phyloP scores from a whole-genome alignment of 1,284 basidiomycete species.

The Pterulicium gracile region DNA sequence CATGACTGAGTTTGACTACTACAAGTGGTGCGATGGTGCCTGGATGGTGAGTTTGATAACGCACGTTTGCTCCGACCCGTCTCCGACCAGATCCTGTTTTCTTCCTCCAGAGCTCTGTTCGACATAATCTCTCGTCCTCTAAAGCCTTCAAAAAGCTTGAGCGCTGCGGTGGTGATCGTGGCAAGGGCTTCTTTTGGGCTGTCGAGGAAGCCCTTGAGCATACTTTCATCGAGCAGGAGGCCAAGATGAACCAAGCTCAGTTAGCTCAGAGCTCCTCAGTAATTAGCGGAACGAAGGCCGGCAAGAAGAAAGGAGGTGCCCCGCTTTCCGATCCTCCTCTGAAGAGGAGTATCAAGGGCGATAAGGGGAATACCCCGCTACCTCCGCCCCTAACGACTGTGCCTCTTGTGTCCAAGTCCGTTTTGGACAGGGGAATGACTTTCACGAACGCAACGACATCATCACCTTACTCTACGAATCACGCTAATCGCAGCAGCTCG shows the following conservation, averaged over 20 bases:
- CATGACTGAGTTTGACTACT: conserved; percentile 81
- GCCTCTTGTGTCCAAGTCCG: conserved; percentile 35
- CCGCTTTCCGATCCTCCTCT: conserved; percentile 45
- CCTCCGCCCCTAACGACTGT: conserved; percentile 57
- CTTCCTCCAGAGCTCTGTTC: conserved; percentile 67
- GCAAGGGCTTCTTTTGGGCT: conserved; percentile 87
- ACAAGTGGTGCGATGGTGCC: conserved; percentile 71
- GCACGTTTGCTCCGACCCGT: conserved; percentile 2
- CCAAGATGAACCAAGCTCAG: conserved; percentile 24
- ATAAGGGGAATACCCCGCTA: conserved; percentile 38
- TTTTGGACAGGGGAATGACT: conserved; percentile 13
- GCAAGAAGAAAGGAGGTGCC: conserved; percentile 42
- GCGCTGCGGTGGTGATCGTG: conserved; percentile 73
- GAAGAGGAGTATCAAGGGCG: conserved; percentile 55
- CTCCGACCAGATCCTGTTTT: conserved; percentile 9
- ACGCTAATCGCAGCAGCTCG: neutral
- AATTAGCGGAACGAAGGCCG: conserved; percentile 22
- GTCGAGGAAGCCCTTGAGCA: conserved; percentile 67
- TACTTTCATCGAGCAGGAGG: conserved; percentile 57
- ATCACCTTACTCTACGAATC: neutral
- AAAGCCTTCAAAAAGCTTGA: conserved; percentile 83
- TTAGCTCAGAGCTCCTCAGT: neutral
- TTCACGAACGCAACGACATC: conserved; percentile 11
- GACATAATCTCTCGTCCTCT: conserved; percentile 85
- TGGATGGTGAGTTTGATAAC: conserved; percentile 64